Conservation (phyloP, 345 rosid species). For the Sapria himalayana region DNA sequence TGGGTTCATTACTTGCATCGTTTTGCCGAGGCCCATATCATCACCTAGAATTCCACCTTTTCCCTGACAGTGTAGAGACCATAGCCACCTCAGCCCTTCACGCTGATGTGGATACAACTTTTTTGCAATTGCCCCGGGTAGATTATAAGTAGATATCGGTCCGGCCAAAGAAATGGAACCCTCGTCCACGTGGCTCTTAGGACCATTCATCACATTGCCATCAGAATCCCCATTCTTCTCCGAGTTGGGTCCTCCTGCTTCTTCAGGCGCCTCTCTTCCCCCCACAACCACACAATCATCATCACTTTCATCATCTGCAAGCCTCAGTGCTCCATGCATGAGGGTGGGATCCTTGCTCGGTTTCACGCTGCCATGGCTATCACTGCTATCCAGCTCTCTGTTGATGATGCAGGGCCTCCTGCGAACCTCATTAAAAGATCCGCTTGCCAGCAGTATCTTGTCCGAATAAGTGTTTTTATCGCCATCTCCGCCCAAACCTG, state of each 20-base stretch:
- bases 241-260: slow-evolving; percentile 11
- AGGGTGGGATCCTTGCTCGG: no score
- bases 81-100: slow-evolving; percentile 83
- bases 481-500: slow-evolving; percentile 3
- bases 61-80: slow-evolving; percentile 74
- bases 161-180: slow-evolving; percentile 32
- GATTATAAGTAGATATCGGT: slow-evolving; percentile 23
- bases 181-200: slow-evolving; percentile 20
- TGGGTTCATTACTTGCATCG: slow-evolving; percentile 69
- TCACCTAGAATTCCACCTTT: slow-evolving; percentile 98
- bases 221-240: slow-evolving; percentile 12
- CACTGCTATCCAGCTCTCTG: no score
- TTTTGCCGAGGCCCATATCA: slow-evolving; percentile 97
- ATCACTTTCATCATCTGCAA: slow-evolving; percentile 4
- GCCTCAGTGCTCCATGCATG: no score
- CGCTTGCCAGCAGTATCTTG: no score
- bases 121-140: slow-evolving; percentile 36
- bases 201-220: slow-evolving; percentile 16
- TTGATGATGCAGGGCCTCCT: no score
- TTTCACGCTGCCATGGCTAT: no score
- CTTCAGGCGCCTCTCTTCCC: slow-evolving; percentile 11
- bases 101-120: slow-evolving; percentile 71
- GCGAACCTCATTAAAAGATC: no score
- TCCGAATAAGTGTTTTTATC: no score
- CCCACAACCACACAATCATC: slow-evolving; percentile 25